Evolutionary conservation across 2,329 filamentous ascomycete species (phyloP), one percentile per base, ranked within the genome.

Genomic region (Nothopassalora personata): DNA sequence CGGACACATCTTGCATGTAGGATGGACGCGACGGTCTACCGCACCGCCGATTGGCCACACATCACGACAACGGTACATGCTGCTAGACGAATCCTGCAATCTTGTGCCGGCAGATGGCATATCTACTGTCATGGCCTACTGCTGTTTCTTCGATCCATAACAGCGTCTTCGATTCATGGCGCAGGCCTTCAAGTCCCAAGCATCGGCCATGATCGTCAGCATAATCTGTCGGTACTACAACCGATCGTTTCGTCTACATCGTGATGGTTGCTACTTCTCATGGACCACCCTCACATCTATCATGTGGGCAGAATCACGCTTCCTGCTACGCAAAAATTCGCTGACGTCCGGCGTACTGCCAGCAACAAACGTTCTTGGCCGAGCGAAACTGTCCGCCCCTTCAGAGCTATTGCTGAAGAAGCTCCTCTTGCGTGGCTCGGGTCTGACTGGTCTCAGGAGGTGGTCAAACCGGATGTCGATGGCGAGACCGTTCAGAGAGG

Each of bases 381-480:
- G 33, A 30, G 54, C 23, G 23, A 23, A 23, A 23, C 23, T 23
- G 23, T 23, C 23, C 3, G 23, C 23, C 23, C 23, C 23, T 23
- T 23, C 23, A 3, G 23, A 23, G 43, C 19, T 53, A 47, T 18
- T 47, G 19, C 46, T 51, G 47, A 60, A 54, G 28, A 60, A 59
- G 49, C 58, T 51, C 5, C 57, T 55, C n/a, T 60, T 60, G 39
- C 48, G 33, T 46, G 33, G 51, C 30, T 45, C 19, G 11, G 23
- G 43, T 33, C 53, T 30, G 15, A 53, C 19, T 23, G 51, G 47
- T 30, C 53, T 9, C 15, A 23, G 53, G 15, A 61, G 53, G 49
- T 53, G 36, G 43, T 65, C 63, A 47, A 64, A 65, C 2, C 57
- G 56, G 11, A 65, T 61, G 18, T 64, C 62, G 30, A 66, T 56